Evolutionary conservation across 1,139 yeast genomes (phyloP).

Genomic region (Protomyces gravidus): DNA sequence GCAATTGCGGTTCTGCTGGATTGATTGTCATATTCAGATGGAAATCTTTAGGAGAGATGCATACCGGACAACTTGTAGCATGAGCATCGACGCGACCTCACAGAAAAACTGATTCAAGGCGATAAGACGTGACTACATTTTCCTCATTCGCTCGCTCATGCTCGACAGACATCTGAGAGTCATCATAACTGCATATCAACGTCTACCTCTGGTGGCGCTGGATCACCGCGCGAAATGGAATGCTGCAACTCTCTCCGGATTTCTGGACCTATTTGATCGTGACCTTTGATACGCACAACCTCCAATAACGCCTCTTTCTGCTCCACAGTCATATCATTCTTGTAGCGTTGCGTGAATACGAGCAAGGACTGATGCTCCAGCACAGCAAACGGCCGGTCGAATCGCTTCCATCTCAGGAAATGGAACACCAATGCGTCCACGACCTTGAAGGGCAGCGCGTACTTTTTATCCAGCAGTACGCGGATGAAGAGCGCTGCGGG

Average conservation of each 20-base stretch:
- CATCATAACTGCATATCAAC: slow-evolving; percentile 22
- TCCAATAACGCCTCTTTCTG: slow-evolving; percentile 91
- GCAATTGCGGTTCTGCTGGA: too few relatives aligned
- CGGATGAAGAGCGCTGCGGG: slow-evolving; percentile 87
- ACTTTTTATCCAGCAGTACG: slow-evolving; percentile 84
- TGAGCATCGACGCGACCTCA: too few relatives aligned
- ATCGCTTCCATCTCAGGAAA: slow-evolving; percentile 73
- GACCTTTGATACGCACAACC: slow-evolving; percentile 84
- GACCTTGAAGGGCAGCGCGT: slow-evolving; percentile 94
- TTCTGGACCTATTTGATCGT: slow-evolving; percentile 85
- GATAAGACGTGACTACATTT: too few relatives aligned
- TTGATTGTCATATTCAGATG: too few relatives aligned
- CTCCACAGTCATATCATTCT: slow-evolving; percentile 94
- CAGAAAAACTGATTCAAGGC: too few relatives aligned
- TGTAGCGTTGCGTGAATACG: slow-evolving; percentile 90
- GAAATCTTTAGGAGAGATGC: too few relatives aligned
- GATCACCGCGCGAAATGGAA: slow-evolving; percentile 53
- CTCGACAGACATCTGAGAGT: too few relatives aligned
- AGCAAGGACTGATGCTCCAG: slow-evolving; percentile 96
- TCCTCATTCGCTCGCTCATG: too few relatives aligned
- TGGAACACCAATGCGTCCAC: slow-evolving; percentile 93
- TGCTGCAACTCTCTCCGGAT: slow-evolving; percentile 88
- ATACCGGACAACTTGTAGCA: too few relatives aligned
- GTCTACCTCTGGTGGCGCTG: slow-evolving; percentile 24
- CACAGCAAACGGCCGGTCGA: slow-evolving; percentile 58